A percentile compares a stretch with the other conserved stretches of the same genome.
Evolutionary conservation across 2,329 filamentous ascomycete genomes (phyloP).

Genomic region (Cadophora sp.): DNA sequence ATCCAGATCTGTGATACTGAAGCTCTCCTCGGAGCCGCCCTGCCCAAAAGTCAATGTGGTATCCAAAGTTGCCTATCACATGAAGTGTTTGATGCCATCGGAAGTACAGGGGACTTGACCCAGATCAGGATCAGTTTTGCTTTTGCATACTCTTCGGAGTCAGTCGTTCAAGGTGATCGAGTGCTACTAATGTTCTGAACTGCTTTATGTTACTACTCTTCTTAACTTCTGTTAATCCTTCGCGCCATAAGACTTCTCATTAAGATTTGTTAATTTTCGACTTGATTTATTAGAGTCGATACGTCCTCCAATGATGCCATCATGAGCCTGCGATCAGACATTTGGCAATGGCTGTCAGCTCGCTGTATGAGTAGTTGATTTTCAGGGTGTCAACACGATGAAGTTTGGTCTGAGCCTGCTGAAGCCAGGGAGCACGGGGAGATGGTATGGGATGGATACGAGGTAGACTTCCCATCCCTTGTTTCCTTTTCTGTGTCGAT

Average conservation of each 20-base stretch:
- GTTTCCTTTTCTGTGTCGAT: neutral
- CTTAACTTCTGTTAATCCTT: slow-evolving; percentile 1
- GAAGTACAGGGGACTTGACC: no score
- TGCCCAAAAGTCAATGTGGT: no score
- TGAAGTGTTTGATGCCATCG: no score
- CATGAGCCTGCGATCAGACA: slow-evolving; percentile 7
- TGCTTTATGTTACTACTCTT: no score
- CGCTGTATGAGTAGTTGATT: neutral
- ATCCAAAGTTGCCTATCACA: no score
- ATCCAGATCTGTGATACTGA: no score
- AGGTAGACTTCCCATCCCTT: neutral
- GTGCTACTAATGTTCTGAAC: no score
- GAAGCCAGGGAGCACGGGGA: neutral
- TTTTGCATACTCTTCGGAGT: no score
- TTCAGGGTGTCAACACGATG: neutral
- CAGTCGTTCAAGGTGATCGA: no score
- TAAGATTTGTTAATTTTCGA: slow-evolving; percentile 2
- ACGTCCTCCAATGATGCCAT: slow-evolving; percentile 4
- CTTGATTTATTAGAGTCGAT: neutral
- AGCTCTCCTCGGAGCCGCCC: no score
- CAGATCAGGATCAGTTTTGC: no score
- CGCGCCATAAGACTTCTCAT: neutral
- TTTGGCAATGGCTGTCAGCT: neutral
- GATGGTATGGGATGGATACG: slow-evolving; percentile 6
- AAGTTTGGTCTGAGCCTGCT: neutral